Evolutionary conservation across 2,329 filamentous ascomycete species (phyloP), one percentile per base, ranked within the genome.

Genomic region (Phyllosticta citrichinensis): DNA sequence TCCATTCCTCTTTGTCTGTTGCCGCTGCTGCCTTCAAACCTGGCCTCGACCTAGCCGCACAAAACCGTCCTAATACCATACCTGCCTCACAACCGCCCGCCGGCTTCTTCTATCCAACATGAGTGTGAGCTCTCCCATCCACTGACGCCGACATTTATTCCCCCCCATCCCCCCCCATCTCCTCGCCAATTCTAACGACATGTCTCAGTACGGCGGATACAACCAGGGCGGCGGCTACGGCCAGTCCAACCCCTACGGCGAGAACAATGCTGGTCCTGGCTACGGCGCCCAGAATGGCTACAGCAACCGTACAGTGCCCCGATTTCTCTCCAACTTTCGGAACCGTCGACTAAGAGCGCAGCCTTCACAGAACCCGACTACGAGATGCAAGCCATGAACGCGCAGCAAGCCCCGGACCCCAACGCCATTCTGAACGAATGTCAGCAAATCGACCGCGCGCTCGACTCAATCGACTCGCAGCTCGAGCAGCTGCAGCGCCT

Each of bases 381-480:
- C 67, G 88, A 92, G 75, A 88, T 91, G 86, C 82, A 83, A 55
- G 81, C 87, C 12, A 80, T 89, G 64, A 65, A 66, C 54, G 56
- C 67, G 55, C 64, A 66, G 53, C 61, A 66, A 19, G 66, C 63
- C 62, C 68, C 68, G 52, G 68, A 91, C 73, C 85, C 88, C 52
- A 91, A 90, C 71, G 83, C 83, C 61, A 88, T 96, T 66, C 82
- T 97, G 63, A 90, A 95, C 76, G 87, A 94, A 73, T 94, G 90
- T 76, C 83, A 85, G 62, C 85, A 89, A 54, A 88, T 97, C 71
- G 87, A 91, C 72, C 80, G 83, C 62, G 87, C 86, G 52, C 88
- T 97, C 69, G 83, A 88, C 64, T 80, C 85, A 62, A 84, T 97
- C 69, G 85, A 91, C 69, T 76, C 77, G 64, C 88, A 88, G 68